Conservation (phyloP, 2,329 filamentous ascomycete genomes). For the Fusarium nanum region DNA sequence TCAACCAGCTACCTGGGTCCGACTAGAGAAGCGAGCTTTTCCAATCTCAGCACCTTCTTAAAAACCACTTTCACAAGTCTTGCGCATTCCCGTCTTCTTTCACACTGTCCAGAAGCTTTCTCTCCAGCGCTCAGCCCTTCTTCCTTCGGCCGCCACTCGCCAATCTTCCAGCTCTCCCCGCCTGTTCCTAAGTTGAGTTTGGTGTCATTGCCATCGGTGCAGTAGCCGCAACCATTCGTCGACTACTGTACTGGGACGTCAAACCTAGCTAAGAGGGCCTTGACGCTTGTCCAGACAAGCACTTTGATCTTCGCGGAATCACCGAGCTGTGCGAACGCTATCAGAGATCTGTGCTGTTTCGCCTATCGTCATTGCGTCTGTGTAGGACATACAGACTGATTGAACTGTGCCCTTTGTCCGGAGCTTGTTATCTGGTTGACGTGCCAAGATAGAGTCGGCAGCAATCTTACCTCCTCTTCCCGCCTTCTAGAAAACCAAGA, state of each 20-base stretch:
- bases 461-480: slow-evolving; percentile 36
- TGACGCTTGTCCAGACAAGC: slow-evolving; percentile 22
- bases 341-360: slow-evolving; percentile 10
- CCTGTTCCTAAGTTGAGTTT: slow-evolving; percentile 32
- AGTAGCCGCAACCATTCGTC: slow-evolving; percentile 19
- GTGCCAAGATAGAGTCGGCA: slow-evolving; percentile 25
- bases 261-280: slow-evolving; percentile 16
- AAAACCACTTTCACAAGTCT: slow-evolving; percentile 22
- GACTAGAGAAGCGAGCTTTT: slow-evolving; percentile 9
- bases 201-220: slow-evolving; percentile 15
- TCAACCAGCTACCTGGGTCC: slow-evolving; percentile 18
- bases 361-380: slow-evolving; percentile 19
- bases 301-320: slow-evolving; percentile 22
- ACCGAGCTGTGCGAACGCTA: slow-evolving; percentile 22
- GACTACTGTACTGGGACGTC: slow-evolving; percentile 16
- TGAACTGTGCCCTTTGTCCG: slow-evolving; percentile 22
- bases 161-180: slow-evolving; percentile 40
- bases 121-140: slow-evolving; percentile 28
- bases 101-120: slow-evolving; percentile 31
- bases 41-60: slow-evolving; percentile 5
- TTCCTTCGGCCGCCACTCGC: slow-evolving; percentile 31
- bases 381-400: background rate
- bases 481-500: slow-evolving; percentile 45
- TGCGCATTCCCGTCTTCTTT: slow-evolving; percentile 28
- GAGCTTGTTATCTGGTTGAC: slow-evolving; percentile 24